phyloP scores from a whole-genome alignment of 2,329 filamentous ascomycete genomes.

The Beauveria varroae region DNA sequence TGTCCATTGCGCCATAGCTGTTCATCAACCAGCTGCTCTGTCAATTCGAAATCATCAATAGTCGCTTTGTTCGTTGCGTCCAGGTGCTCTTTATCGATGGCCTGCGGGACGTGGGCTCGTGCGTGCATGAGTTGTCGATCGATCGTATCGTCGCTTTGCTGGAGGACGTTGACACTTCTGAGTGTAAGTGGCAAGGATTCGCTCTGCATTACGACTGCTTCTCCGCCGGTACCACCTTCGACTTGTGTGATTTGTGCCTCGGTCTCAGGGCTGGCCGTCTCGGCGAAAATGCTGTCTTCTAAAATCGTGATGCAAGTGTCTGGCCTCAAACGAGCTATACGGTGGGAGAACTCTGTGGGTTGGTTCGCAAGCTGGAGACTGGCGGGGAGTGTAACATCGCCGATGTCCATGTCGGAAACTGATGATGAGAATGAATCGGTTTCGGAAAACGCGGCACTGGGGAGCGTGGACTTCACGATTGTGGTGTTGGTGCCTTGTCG shows the following conservation, averaged over 20 bases:
- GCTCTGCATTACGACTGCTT: neutral
- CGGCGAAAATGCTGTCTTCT: neutral
- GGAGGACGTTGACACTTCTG: neutral
- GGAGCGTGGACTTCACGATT: neutral
- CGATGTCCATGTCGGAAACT: slow-evolving; percentile 3
- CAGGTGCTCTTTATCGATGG: neutral
- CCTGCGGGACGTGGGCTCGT: neutral
- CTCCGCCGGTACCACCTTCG: neutral
- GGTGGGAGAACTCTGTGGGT: slow-evolving; percentile 1
- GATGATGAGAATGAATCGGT: slow-evolving; percentile 1
- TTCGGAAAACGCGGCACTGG: neutral
- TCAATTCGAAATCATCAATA: neutral
- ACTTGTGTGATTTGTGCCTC: neutral
- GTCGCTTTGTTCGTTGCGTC: neutral
- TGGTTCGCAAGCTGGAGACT: slow-evolving; percentile 8
- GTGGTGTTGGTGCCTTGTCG: neutral
- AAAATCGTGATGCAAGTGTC: slow-evolving; percentile 6
- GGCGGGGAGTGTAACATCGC: slow-evolving; percentile 8
- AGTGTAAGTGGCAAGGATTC: neutral
- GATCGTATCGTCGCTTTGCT: neutral
- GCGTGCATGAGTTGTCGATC: neutral
- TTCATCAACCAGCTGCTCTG: neutral
- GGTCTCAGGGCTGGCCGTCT: neutral
- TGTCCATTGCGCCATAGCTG: neutral
- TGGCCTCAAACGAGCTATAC: slow-evolving; percentile 2